Base-by-base conservation (phyloP, 768 basidiomycete genomes). In the Gloeophyllum trabeum region DNA sequence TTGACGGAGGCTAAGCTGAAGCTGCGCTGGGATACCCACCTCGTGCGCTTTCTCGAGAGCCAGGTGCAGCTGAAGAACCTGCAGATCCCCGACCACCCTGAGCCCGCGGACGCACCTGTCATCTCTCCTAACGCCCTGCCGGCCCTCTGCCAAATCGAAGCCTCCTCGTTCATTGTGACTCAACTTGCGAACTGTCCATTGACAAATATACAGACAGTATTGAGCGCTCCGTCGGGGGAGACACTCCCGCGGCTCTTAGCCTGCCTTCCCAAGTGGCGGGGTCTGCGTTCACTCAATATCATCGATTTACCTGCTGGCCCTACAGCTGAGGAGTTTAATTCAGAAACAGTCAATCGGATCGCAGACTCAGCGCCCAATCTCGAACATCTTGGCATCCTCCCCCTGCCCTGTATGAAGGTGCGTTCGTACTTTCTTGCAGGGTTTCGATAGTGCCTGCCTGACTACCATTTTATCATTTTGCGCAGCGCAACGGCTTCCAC, bases 1-100 rank as follows among this genome's bases (percentile, higher is more conserved):
- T 65, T 79, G 19, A 57, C 53, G 36, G 73, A 78, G 35, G 64
- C 68, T 3, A 64, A 60, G 20, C 52, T 79, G n/a, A 60, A 62
- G 35, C 62, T 76, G 39, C 48, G 57, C 4, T 79, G 76, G 74
- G 72, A 75, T 48, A 35, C 45, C 0, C 52, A 66, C 37, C 42
- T 71, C 6, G 64, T 67, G 41, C 57, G 59, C 13, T 81, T 80
- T 55, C 58, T 79, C 22, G 58, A 67, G 42, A 55, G 53, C 39
- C 75, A 79, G 51, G 54, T 51, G 10, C 57, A 63, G 23, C 59
- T 80, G 26, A 61, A 53, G 40, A 48, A 43, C 6, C 56, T 79
- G 35, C 62, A 66, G 35, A 54, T 53, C 3, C n/a, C 43, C 7
- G 48, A 55, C 35, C 16, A 39, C 1, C 18, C 41, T 7, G 52